Evolutionary conservation across 768 basidiomycete genomes (phyloP).

Genomic region (Grammothele lineata): DNA sequence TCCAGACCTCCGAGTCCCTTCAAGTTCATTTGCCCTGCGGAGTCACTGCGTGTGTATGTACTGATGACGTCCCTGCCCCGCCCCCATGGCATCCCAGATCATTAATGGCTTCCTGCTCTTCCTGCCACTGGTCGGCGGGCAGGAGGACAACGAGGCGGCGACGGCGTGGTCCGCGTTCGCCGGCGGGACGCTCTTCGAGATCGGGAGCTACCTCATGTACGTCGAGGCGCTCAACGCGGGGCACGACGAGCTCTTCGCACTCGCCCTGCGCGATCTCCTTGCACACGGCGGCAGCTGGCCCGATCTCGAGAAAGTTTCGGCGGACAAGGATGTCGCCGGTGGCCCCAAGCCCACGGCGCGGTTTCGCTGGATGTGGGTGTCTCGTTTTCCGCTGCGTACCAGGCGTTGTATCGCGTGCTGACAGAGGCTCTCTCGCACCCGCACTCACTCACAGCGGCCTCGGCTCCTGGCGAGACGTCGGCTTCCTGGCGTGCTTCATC

Average conservation of each 20-base stretch:
- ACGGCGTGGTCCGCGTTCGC: slow-evolving; percentile 48
- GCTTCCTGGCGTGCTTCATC: too few relatives aligned
- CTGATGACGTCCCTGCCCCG: slow-evolving; percentile 27
- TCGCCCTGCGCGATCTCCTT: slow-evolving; percentile 23
- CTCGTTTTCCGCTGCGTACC: slow-evolving; percentile 18
- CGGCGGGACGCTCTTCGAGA: slow-evolving; percentile 57
- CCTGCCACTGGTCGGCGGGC: slow-evolving; percentile 39
- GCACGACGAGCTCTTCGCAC: slow-evolving; percentile 36
- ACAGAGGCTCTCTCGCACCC: too few relatives aligned
- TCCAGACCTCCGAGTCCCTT: too few relatives aligned
- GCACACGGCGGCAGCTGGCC: slow-evolving; percentile 4
- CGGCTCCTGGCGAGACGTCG: too few relatives aligned
- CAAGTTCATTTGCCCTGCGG: too few relatives aligned
- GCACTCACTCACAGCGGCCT: too few relatives aligned
- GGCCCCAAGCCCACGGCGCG: background rate
- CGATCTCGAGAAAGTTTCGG: background rate
- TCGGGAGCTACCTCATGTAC: slow-evolving; percentile 49
- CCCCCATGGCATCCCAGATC: too few relatives aligned
- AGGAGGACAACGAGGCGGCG: slow-evolving; percentile 20
- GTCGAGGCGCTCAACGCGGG: slow-evolving; percentile 52
- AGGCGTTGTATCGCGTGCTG: too few relatives aligned
- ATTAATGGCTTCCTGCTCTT: slow-evolving; percentile 53
- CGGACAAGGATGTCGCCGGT: slow-evolving; percentile 3
- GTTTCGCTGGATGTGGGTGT: slow-evolving; percentile 24
- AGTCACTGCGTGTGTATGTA: too few relatives aligned